Conservation (phyloP, 2,329 filamentous ascomycete species). For the Colletotrichum paranaense region DNA sequence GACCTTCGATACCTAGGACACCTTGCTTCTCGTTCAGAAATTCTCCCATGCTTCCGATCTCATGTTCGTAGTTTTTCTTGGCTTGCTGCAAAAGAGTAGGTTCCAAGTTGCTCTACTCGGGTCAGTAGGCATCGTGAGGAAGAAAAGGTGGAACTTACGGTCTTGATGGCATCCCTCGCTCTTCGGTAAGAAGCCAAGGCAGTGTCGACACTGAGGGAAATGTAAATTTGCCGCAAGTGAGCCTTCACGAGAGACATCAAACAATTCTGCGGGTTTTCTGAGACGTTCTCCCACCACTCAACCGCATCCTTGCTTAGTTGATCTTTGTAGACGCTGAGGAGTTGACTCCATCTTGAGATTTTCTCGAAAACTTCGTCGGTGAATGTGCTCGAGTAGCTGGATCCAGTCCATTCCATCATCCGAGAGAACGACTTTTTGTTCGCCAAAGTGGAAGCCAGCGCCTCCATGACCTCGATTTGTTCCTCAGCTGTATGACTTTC, state of each 20-base stretch:
- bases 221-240: too few species aligned
- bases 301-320: constrained; percentile 28
- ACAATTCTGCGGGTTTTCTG: background rate
- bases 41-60: background rate
- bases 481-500: constrained; percentile 35
- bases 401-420: background rate
- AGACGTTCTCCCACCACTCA: constrained; percentile 39
- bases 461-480: constrained; percentile 40
- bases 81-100: constrained; percentile 36
- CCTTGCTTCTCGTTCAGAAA: constrained; percentile 17
- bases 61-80: constrained; percentile 32
- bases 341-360: background rate
- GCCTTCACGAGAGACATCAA: too few species aligned
- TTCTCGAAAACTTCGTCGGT: background rate
- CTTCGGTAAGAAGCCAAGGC: too few species aligned
- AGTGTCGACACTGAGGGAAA: too few species aligned
- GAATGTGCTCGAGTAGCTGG: constrained; percentile 32
- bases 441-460: constrained; percentile 34
- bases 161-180: background rate
- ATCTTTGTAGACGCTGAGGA: background rate
- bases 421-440: constrained; percentile 29
- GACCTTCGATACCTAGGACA: constrained; percentile 36
- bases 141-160: background rate
- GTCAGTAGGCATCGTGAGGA: background rate
- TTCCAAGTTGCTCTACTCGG: constrained; percentile 33